Evolutionary conservation across 495 filamentous ascomycete species (phyloP).

Genomic region (Penicillium lagena): DNA sequence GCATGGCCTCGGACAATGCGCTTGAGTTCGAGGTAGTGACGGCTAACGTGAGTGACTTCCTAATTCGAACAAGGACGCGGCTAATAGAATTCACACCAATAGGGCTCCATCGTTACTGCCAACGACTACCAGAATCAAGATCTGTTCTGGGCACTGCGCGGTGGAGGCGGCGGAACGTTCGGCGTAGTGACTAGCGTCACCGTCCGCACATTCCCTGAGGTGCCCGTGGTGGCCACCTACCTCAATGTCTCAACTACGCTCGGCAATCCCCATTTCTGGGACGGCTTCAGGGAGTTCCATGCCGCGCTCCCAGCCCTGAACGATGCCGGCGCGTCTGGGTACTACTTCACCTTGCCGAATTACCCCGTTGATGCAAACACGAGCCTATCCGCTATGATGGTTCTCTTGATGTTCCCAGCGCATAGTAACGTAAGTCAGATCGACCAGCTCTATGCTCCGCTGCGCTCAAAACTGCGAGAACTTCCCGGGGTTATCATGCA

Average conservation of each 20-base stretch:
- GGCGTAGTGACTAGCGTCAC: constrained; percentile 45
- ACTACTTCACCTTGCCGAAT: constrained; percentile 25
- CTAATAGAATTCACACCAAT: not conserved
- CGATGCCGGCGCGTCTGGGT: constrained; percentile 28
- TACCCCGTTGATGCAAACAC: constrained; percentile 6
- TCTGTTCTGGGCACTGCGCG: constrained; percentile 53
- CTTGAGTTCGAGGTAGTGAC: constrained; percentile 31
- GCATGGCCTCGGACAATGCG: constrained; percentile 31
- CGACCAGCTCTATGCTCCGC: constrained; percentile 10
- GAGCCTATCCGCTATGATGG: constrained; percentile 8
- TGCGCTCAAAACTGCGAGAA: constrained; percentile 8
- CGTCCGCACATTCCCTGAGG: constrained; percentile 28
- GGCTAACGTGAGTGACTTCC: constrained; percentile 25
- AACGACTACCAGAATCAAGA: constrained; percentile 41
- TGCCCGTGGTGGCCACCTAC: constrained; percentile 27
- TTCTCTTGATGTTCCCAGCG: constrained; percentile 17
- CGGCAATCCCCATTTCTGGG: constrained; percentile 24
- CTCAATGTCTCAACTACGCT: constrained; percentile 26
- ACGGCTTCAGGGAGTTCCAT: constrained; percentile 24
- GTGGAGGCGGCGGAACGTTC: constrained; percentile 38
- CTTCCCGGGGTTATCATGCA: constrained; percentile 9
- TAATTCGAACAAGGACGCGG: not conserved
- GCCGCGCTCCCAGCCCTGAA: constrained; percentile 22
- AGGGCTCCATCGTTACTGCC: constrained; percentile 30
- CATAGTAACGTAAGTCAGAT: constrained; percentile 20